Evolutionary conservation across 2,329 filamentous ascomycete species (phyloP), one percentile per base, ranked within the genome.

Genomic region (Teratosphaeria epicoccoides): DNA sequence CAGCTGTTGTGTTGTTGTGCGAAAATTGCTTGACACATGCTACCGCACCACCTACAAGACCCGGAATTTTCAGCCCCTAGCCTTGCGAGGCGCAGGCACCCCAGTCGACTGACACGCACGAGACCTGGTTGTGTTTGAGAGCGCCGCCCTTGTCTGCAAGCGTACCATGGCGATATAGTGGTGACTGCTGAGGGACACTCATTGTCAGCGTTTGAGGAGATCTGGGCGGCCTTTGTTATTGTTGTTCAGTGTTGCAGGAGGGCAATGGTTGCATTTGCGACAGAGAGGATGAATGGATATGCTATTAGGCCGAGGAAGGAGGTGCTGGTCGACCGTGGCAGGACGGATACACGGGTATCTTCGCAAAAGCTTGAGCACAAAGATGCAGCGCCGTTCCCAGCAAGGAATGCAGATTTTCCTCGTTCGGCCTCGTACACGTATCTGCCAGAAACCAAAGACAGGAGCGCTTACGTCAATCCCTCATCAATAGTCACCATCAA

Each of bases 371-470:
- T 50, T 26, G 53, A 46, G 45, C 51, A 49, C 43, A 51, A 40
- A 45, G 50, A 51, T 28, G 53, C 24, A 4, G 47, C 54, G 28
- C 46, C 52, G 50, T 40, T 40, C n/a, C 47, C 40, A 50, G 57
- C 49, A 37, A 55, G 46, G 33, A 52, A 55, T 49, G 50, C 57
- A 43, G 59, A 67, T 24, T 58, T 82, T 25, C 73, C 74, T 24
- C 73, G 78, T 52, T 75, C 79, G 46, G 79, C 80, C 26, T 82
- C 79, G 59, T 82, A 78, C 65, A 78, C 76, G 46, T 73, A 76
- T 57, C 64, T 82, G n/a, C 72, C 76, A 3, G 66, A 68, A 24
- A 60, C 65, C 24, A 68, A 65, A 49, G 58, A 63, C 24, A 47
- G 65, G 37, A 46, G 55, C 9, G 56, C 60, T 17, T 62, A 60